phyloP scores from a whole-genome alignment of 2,329 filamentous ascomycete species.

The Salinomyces thailandicus region DNA sequence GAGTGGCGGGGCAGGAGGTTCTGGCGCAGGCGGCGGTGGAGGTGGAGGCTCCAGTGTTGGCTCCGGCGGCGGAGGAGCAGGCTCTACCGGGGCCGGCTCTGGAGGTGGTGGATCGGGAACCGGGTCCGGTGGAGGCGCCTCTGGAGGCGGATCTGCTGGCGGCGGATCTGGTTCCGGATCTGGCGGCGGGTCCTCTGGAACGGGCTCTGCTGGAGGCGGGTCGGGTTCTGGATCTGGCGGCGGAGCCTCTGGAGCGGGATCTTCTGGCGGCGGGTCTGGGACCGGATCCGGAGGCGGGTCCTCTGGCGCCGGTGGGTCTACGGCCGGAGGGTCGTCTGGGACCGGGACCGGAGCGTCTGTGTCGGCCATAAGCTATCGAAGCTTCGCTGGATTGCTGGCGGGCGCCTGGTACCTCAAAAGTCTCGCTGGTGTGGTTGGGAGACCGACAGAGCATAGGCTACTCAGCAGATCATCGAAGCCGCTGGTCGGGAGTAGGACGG shows the following conservation, averaged over 20 bases:
- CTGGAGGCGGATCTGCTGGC: background rate
- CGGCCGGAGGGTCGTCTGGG: background rate
- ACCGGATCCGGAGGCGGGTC: background rate
- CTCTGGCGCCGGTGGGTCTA: background rate
- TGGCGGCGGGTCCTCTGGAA: background rate
- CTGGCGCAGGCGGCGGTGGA: background rate
- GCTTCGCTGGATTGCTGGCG: background rate
- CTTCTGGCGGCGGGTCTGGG: too few relatives aligned
- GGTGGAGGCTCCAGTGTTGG: background rate
- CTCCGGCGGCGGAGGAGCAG: background rate
- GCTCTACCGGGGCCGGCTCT: too few relatives aligned
- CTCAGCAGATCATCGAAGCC: background rate
- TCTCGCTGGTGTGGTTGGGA: background rate
- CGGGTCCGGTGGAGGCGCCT: background rate
- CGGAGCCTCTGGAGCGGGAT: too few relatives aligned
- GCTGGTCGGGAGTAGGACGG: background rate
- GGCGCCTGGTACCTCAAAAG: background rate
- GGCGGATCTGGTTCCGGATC: background rate
- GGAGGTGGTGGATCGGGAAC: background rate
- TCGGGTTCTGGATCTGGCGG: background rate
- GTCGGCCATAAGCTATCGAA: background rate
- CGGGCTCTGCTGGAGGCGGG: background rate
- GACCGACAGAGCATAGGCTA: background rate
- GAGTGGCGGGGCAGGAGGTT: background rate
- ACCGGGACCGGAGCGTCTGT: slow-evolving; percentile 1